phyloP scores from a whole-genome alignment of 179 eudicot species.

The Sideroxylon spinosum region DNA sequence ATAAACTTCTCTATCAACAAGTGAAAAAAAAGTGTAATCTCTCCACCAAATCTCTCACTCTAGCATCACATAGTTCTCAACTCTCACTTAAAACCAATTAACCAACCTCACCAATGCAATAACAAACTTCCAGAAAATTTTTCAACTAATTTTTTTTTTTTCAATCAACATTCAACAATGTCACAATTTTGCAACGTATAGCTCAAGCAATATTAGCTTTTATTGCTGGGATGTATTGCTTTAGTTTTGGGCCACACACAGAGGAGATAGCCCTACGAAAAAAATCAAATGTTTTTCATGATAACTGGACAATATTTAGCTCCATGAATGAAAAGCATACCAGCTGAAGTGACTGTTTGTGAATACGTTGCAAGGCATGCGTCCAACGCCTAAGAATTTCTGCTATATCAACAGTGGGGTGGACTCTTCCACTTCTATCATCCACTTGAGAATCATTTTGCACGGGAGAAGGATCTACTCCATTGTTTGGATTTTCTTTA shows the following conservation, averaged over 20 bases:
- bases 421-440: conserved; percentile 71
- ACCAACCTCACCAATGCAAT: not conserved
- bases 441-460: conserved; percentile 55
- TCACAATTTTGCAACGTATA: not conserved
- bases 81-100: not conserved
- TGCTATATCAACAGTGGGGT: conserved; percentile 90
- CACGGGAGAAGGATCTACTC: conserved; percentile 31
- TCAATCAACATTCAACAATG: not conserved
- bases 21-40: not conserved
- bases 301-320: not conserved
- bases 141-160: not conserved
- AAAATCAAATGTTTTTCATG: not conserved
- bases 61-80: not conserved
- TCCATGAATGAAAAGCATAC: conserved; percentile 32
- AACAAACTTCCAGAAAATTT: not conserved
- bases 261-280: not conserved
- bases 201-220: not conserved
- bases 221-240: not conserved
- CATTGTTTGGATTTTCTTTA: conserved; percentile 43
- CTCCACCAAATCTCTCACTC: not conserved
- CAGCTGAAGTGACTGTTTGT: conserved; percentile 90
- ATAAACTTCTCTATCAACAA: not conserved
- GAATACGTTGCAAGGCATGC: conserved; percentile 93
- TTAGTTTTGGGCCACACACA: not conserved
- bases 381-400: conserved; percentile 97